Percentiles rank a stretch among this genome's conserved stretches.
Conservation (phyloP, 1,284 basidiomycete species). For the Leccinum pallidistipes region DNA sequence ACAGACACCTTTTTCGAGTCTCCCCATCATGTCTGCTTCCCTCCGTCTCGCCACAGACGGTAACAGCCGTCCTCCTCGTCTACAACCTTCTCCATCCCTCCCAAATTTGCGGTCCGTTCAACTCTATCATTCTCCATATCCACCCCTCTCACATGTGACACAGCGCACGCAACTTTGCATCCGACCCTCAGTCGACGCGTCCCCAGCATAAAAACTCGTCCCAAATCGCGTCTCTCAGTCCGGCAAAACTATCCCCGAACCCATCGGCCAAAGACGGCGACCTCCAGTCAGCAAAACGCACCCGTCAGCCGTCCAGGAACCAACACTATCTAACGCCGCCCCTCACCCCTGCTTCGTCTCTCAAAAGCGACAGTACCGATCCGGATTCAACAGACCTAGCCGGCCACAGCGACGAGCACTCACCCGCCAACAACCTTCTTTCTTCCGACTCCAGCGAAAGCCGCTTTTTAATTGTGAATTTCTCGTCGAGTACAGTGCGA, state of each 20-base stretch:
- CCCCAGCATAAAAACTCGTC: slow-evolving; percentile 24
- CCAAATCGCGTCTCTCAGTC: slow-evolving; percentile 15
- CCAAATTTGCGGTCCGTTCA: slow-evolving; percentile 55
- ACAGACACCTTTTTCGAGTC: slow-evolving; percentile 34
- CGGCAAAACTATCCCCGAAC: slow-evolving; percentile 16
- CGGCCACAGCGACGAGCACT: slow-evolving; percentile 11
- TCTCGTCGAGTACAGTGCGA: slow-evolving; percentile 1
- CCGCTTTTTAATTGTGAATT: slow-evolving; percentile 46
- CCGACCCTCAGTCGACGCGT: slow-evolving; percentile 40
- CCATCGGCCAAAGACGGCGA: slow-evolving; percentile 22
- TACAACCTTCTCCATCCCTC: slow-evolving; percentile 61
- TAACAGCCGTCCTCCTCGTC: slow-evolving; percentile 42
- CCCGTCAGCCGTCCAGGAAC: slow-evolving; percentile 30
- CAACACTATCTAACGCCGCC: slow-evolving; percentile 53
- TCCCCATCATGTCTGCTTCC: slow-evolving; percentile 34
- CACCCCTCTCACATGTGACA: slow-evolving; percentile 12
- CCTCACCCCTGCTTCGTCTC: slow-evolving; percentile 53
- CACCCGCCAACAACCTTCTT: slow-evolving; percentile 7
- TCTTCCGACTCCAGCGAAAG: slow-evolving; percentile 30
- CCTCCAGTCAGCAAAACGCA: slow-evolving; percentile 18
- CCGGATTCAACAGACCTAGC: slow-evolving; percentile 29
- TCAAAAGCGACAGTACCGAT: slow-evolving; percentile 41
- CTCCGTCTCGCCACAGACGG: slow-evolving; percentile 24
- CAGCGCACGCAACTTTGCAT: slow-evolving; percentile 28
- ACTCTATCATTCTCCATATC: not conserved